These are phyloP conservation scores for Monosporozyma aerobia DNA, from an alignment of 805 yeast species.

Conservation along the genomic window DNA sequence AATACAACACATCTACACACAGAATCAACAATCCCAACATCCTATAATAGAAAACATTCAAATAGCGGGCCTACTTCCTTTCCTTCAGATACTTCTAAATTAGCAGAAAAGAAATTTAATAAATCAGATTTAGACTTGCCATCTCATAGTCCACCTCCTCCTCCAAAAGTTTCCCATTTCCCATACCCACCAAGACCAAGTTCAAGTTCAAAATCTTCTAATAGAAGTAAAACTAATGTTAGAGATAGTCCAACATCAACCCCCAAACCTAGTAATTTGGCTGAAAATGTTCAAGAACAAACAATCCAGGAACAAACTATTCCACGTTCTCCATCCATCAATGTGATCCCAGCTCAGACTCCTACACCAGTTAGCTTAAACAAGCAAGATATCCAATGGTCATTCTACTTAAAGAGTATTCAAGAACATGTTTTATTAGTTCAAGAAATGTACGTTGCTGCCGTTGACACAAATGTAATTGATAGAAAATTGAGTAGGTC, in stretches of 20 bases:
- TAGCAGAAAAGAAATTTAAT: not conserved
- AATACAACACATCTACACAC: not conserved
- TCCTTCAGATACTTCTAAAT: not conserved
- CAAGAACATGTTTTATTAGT: constrained; percentile 54
- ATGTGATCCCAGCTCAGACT: not conserved
- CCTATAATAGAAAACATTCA: not conserved
- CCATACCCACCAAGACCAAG: not conserved
- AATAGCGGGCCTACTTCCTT: constrained; percentile 1
- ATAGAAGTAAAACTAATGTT: not conserved
- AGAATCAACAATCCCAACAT: constrained; percentile 6
- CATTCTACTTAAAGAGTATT: constrained; percentile 39
- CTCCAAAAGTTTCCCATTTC: not conserved
- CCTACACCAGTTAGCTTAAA: constrained; percentile 25
- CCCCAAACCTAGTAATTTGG: not conserved
- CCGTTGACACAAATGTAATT: constrained; percentile 38
- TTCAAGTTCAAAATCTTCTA: not conserved
- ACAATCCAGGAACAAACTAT: not conserved
- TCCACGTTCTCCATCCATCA: constrained; percentile 14
- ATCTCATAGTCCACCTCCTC: not conserved
- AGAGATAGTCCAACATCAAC: not conserved
- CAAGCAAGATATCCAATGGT: constrained; percentile 52
- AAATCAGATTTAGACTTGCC: not conserved
- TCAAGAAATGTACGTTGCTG: constrained; percentile 43
- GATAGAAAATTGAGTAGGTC: constrained; percentile 39
- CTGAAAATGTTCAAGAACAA: constrained; percentile 1